Percentiles rank a stretch among this genome's conserved stretches.
phyloP scores from a whole-genome alignment of 148 eudicot species.

The Spergularia bocconei region DNA sequence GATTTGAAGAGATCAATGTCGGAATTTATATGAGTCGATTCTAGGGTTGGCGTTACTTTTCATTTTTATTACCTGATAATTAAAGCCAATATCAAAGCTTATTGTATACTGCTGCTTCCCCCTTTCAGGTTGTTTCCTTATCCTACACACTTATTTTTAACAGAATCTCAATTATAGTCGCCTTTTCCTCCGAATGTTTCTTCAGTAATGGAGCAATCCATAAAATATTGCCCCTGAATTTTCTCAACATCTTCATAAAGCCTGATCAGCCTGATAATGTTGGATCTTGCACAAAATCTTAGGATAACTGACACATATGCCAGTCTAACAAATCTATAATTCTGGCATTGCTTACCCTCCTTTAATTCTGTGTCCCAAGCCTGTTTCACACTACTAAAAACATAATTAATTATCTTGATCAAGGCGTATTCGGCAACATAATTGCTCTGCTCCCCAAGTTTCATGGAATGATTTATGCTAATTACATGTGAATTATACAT shows the following conservation, averaged over 20 bases:
- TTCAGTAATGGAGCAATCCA: not conserved
- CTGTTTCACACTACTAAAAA: not conserved
- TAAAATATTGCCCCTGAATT: not conserved
- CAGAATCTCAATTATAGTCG: not conserved
- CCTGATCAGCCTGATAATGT: not conserved
- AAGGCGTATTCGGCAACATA: not conserved
- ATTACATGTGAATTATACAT: constrained; percentile 17
- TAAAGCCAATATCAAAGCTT: too few species aligned
- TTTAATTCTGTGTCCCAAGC: not conserved
- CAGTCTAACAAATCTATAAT: not conserved
- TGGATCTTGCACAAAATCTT: constrained; percentile 16
- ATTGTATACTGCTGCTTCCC: not conserved
- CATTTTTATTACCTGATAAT: too few species aligned
- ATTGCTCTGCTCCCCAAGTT: not conserved
- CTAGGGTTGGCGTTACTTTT: too few species aligned
- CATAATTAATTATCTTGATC: not conserved
- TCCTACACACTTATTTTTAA: not conserved
- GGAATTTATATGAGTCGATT: too few species aligned
- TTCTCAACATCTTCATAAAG: not conserved
- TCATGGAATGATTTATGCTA: constrained; percentile 3
- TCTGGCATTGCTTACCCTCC: not conserved
- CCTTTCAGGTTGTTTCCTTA: not conserved
- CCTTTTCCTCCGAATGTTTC: not conserved
- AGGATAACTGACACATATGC: not conserved
- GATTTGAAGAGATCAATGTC: not conserved